Base-by-base conservation (phyloP, 768 basidiomycete species). In the Naganishia randhawae region DNA sequence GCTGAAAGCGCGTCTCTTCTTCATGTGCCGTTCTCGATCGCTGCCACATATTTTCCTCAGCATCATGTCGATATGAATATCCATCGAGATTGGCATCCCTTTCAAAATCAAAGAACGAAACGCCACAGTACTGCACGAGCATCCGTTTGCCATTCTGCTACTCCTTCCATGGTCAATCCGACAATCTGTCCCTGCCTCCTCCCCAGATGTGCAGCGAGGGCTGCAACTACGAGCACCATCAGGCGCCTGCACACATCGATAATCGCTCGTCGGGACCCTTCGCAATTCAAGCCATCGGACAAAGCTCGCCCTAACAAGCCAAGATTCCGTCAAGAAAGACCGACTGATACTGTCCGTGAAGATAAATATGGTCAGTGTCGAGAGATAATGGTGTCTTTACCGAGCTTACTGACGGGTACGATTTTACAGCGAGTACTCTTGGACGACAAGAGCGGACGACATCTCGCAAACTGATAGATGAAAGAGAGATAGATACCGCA, bases 11-110 rank as follows among this genome's bases (percentile, higher is more conserved):
- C 57, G 57, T 61, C n/a, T 37, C 33, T 33, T 39, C 39, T 61
- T 61, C 57, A 61, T 61, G 57, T 61, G 57, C 37, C 39, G 11
- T 17, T 61, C 37, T 41, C 35, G 57, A 39, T 61, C 57, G 57
- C 11, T 41, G 19, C 19, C 25, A 17, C n/a, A 48, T 48, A 48
- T 48, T 48, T 48, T 48, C 57, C 32, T 55, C 51, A 33, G 53
- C 16, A 6, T 17, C 35, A 57, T 37, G 27, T 57, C 55, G 55
- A 42, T 42, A n/a, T n/a, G 50, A 37, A 57, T 57, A 57, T 39
- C 33, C 35, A n/a, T 35, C 31, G 16, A 4, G 8, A 35, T 29
- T 33, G 53, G 48, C 48, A 50, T 50, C n/a, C 41, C n/a, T 7
- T 39, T 39, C 37, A 39, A 14, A 7, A 14, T 8, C 37, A 39